Evolutionary conservation across 345 rosid genomes (phyloP).

Genomic region (Acer negundo): DNA sequence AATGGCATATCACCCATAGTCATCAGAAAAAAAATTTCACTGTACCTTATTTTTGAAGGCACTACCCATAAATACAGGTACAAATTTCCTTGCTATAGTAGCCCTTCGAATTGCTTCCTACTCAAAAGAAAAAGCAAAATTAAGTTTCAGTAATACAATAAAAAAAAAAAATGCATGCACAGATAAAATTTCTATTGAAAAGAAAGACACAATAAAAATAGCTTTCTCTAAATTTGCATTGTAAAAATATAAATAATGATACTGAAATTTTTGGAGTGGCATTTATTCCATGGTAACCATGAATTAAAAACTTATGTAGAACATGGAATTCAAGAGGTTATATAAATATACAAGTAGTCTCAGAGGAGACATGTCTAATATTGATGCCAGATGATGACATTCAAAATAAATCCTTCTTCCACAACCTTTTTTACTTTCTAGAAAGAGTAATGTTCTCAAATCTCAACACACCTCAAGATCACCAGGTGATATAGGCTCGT

Average conservation of each 20-base stretch:
- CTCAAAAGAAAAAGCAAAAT: slow-evolving; percentile 18
- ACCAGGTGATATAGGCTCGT: slow-evolving; percentile 75
- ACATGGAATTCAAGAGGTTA: not conserved
- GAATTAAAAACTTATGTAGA: not conserved
- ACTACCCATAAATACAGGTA: slow-evolving; percentile 98
- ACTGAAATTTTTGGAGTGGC: not conserved
- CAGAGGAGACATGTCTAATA: not conserved
- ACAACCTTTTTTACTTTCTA: not conserved
- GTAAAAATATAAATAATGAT: not conserved
- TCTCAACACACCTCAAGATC: slow-evolving; percentile 76
- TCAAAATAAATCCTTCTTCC: slow-evolving; percentile 8
- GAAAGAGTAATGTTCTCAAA: slow-evolving; percentile 15
- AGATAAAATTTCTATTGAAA: not conserved
- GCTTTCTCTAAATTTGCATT: not conserved
- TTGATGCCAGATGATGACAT: not conserved
- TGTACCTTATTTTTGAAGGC: slow-evolving; percentile 98
- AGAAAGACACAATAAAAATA: slow-evolving; percentile 8
- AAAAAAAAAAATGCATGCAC: not conserved
- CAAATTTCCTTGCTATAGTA: slow-evolving; percentile 86
- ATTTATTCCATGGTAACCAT: not conserved
- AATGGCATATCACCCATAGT: not conserved
- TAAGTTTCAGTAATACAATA: slow-evolving; percentile 5
- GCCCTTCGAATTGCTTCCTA: slow-evolving; percentile 97
- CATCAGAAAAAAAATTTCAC: slow-evolving; percentile 3
- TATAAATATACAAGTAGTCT: not conserved